Evolutionary conservation across 1,284 basidiomycete species (phyloP).

Genomic region (Ceratobasidium sp.): DNA sequence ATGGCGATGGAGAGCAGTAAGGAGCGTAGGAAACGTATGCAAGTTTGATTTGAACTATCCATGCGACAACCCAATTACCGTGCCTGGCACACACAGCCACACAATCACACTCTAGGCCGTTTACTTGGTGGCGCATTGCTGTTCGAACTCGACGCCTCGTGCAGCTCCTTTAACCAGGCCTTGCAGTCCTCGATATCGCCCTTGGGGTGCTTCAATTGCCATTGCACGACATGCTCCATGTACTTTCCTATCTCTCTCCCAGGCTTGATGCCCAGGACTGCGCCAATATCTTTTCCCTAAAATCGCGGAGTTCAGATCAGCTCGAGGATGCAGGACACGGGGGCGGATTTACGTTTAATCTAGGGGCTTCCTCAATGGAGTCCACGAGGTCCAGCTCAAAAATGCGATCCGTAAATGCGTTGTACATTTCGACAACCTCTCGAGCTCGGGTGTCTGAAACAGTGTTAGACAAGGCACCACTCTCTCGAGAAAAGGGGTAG

Average conservation of each 20-base stretch:
- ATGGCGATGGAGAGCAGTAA: no score
- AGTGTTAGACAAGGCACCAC: not conserved
- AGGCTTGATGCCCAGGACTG: constrained; percentile 61
- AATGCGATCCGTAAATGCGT: constrained; percentile 64
- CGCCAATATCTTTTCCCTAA: constrained; percentile 56
- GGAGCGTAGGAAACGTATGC: no score
- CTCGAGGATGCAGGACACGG: not conserved
- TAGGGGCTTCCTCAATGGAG: constrained; percentile 69
- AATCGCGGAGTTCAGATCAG: not conserved
- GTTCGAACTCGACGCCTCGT: constrained; percentile 40
- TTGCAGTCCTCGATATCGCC: constrained; percentile 70
- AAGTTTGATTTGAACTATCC: no score
- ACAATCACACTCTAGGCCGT: constrained; percentile 6
- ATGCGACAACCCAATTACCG: no score
- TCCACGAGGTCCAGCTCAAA: constrained; percentile 66
- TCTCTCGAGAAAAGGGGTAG: not conserved
- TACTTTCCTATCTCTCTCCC: constrained; percentile 74
- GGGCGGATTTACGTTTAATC: constrained; percentile 72
- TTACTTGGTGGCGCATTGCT: constrained; percentile 1
- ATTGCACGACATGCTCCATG: constrained; percentile 71
- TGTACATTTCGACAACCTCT: constrained; percentile 65
- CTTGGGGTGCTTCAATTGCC: constrained; percentile 81
- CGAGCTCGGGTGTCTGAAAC: constrained; percentile 55
- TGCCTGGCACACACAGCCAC: constrained; percentile 14
- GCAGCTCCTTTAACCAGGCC: constrained; percentile 68